Conservation (phyloP, 1,139 yeast genomes). For the Hanseniaspora sp. region DNA sequence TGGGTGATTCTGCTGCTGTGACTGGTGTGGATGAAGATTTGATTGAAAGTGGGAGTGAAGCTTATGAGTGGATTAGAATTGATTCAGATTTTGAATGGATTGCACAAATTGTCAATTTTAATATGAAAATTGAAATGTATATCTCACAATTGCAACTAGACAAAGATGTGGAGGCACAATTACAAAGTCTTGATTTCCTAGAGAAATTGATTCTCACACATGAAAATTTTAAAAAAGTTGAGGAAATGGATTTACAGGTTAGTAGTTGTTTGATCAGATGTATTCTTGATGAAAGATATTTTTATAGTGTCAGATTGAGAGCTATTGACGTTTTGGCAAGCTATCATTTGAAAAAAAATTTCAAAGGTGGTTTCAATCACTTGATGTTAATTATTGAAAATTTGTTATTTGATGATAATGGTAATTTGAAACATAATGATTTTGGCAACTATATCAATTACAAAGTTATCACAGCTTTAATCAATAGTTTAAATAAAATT, state of each 20-base stretch:
- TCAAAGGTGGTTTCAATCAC: constrained; percentile 54
- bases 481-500: not conserved
- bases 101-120: constrained; percentile 54
- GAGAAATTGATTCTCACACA: constrained; percentile 35
- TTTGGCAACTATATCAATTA: constrained; percentile 42
- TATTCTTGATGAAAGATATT: constrained; percentile 71
- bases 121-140: constrained; percentile 91
- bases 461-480: not conserved
- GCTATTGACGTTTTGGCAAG: constrained; percentile 73
- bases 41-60: constrained; percentile 46
- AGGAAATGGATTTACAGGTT: constrained; percentile 41
- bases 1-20: constrained; percentile 27
- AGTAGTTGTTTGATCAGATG: constrained; percentile 75
- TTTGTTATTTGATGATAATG: constrained; percentile 54
- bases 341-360: constrained; percentile 50
- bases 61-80: constrained; percentile 93
- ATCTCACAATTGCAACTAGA: constrained; percentile 90
- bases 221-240: constrained; percentile 26
- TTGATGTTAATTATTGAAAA: constrained; percentile 58
- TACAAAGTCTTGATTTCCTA: constrained; percentile 69
- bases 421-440: constrained; percentile 69
- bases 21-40: constrained; percentile 28
- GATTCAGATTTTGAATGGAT: constrained; percentile 98
- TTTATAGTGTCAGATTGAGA: constrained; percentile 76
- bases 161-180: constrained; percentile 91